These are phyloP conservation scores for Acidiella bohemica DNA, from an alignment of 495 filamentous ascomycete genomes.

Conservation along the genomic window DNA sequence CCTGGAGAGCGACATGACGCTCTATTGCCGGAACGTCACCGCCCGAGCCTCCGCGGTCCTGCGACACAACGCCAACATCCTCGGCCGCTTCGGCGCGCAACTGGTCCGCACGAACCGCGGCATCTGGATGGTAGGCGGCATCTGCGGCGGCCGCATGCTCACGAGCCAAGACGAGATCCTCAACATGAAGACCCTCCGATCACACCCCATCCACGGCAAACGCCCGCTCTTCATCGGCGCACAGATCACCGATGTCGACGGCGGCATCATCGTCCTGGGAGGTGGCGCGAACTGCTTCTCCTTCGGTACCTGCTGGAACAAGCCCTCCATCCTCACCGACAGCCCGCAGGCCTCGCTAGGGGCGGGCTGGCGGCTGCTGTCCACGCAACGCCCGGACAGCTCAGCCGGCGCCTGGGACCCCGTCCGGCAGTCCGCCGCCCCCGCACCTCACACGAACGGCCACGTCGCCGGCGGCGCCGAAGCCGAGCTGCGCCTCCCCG, in stretches of 20 bases:
- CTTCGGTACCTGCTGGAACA: conserved; percentile 67
- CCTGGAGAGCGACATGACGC: conserved; percentile 23
- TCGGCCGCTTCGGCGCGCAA: conserved; percentile 32
- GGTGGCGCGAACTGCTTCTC: conserved; percentile 85
- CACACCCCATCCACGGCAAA: conserved; percentile 9
- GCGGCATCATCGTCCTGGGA: conserved; percentile 46
- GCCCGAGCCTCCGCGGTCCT: conserved; percentile 8
- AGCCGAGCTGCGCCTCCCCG: conserved; percentile 4
- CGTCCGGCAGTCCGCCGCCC: not conserved
- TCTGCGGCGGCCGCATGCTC: conserved; percentile 22
- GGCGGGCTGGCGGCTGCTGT: conserved; percentile 11
- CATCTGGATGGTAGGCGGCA: conserved; percentile 40
- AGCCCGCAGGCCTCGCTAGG: conserved; percentile 3
- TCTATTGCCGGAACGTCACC: conserved; percentile 18
- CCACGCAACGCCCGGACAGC: conserved; percentile 13
- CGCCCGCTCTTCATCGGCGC: conserved; percentile 57
- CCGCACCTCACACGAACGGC: not conserved
- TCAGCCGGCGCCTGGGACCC: not conserved
- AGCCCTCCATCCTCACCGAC: conserved; percentile 38
- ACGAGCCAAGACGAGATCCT: conserved; percentile 21
- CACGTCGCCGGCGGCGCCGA: conserved; percentile 23
- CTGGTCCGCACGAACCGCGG: conserved; percentile 32
- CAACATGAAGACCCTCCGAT: conserved; percentile 18
- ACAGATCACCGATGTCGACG: conserved; percentile 31
- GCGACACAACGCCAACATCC: conserved; percentile 13